Evolutionary conservation across 2,329 filamentous ascomycete species (phyloP).

Genomic region (Grosmannia clavigera): DNA sequence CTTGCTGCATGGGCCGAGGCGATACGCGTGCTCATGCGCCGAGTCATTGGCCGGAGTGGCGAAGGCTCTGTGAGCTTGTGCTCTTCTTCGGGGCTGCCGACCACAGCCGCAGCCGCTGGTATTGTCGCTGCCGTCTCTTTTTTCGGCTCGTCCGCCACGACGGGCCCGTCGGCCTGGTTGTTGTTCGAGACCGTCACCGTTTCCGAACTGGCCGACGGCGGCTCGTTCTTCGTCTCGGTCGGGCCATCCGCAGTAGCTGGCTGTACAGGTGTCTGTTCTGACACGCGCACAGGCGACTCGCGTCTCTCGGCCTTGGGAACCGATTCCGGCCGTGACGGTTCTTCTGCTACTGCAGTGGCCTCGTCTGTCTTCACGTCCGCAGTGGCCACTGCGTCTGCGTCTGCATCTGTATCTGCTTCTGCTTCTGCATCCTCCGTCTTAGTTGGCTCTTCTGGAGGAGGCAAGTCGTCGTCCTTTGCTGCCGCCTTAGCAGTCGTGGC

Average conservation of each 20-base stretch:
- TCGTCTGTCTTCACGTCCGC: background rate
- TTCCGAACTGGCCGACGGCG: background rate
- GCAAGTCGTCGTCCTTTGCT: background rate
- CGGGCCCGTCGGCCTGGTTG: background rate
- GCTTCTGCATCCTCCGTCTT: background rate
- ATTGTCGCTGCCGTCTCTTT: background rate
- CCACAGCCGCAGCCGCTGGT: background rate
- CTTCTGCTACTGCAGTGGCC: background rate
- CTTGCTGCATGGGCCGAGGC: conserved; percentile 5
- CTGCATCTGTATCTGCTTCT: background rate
- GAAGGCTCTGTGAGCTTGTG: background rate
- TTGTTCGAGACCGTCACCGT: background rate
- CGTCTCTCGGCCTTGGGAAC: background rate
- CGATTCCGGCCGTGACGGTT: background rate
- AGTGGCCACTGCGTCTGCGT: background rate
- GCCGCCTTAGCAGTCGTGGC: background rate
- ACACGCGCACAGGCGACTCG: background rate
- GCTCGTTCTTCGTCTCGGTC: background rate
- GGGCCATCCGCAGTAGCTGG: background rate
- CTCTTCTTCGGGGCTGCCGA: background rate
- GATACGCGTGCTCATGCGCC: conserved; percentile 11
- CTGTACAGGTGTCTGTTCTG: background rate
- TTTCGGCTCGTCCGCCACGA: background rate
- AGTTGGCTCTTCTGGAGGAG: background rate
- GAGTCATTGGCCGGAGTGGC: conserved; percentile 5